Conservation (phyloP, 2,329 filamentous ascomycete species). For the Lachnellula hyalina region DNA sequence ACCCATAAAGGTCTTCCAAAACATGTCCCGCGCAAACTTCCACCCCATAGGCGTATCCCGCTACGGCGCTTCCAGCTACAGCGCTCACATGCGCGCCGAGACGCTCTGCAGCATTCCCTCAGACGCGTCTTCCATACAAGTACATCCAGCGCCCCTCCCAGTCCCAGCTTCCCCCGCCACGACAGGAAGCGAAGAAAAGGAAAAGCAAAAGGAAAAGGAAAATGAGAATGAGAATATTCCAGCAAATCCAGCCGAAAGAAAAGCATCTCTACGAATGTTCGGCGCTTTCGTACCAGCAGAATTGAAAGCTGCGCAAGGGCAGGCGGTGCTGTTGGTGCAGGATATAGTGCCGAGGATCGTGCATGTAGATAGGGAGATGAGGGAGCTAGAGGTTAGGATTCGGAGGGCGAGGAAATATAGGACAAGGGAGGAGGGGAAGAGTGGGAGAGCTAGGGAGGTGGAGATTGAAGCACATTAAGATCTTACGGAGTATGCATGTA, state of each 20-base stretch:
- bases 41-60: constrained; percentile 55
- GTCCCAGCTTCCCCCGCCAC: constrained; percentile 22
- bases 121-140: too few species aligned
- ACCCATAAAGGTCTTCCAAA: constrained; percentile 20
- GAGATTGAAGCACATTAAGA: not conserved
- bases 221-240: not conserved
- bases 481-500: not conserved
- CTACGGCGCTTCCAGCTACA: constrained; percentile 67
- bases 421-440: constrained; percentile 10
- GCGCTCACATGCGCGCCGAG: constrained; percentile 64
- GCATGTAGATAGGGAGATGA: constrained; percentile 55
- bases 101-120: constrained; percentile 36
- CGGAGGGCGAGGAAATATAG: constrained; percentile 45
- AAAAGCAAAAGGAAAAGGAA: constrained; percentile 2
- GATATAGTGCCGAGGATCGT: constrained; percentile 52
- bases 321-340: constrained; percentile 52
- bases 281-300: constrained; percentile 46
- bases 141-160: constrained; percentile 1
- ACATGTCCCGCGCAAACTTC: constrained; percentile 70
- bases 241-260: constrained; percentile 7
- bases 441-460: not conserved
- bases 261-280: constrained; percentile 54
- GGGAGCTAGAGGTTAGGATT: constrained; percentile 62
- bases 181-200: not conserved
- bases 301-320: constrained; percentile 51